A percentile compares a stretch with the other conserved stretches of the same genome.
These are phyloP conservation scores for Suillus paluster DNA, from an alignment of 768 basidiomycete species.

Conservation along the genomic window DNA sequence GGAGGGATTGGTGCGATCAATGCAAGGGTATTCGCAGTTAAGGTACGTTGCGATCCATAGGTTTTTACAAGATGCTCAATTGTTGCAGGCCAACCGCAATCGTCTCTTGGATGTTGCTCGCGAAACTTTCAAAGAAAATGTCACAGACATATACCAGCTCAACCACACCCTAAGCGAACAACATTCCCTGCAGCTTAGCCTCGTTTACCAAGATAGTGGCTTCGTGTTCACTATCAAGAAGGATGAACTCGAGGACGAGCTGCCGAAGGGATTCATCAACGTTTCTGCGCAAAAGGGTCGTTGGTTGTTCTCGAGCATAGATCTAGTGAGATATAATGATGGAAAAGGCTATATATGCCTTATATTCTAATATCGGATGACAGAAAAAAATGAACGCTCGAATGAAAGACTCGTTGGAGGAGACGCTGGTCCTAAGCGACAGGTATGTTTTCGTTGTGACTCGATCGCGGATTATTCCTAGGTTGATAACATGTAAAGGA, in stretches of 20 bases:
- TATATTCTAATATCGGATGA: background rate
- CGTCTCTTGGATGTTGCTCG: constrained; percentile 91
- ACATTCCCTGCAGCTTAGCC: constrained; percentile 64
- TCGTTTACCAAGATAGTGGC: constrained; percentile 74
- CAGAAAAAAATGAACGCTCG: constrained; percentile 89
- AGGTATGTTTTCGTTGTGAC: constrained; percentile 46
- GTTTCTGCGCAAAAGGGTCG: constrained; percentile 67
- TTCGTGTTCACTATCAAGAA: constrained; percentile 79
- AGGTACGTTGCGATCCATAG: constrained; percentile 37
- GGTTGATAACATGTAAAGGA: constrained; percentile 45
- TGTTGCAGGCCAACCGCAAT: constrained; percentile 69
- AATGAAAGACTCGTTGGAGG: constrained; percentile 91
- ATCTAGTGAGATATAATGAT: constrained; percentile 58
- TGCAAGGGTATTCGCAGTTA: constrained; percentile 88
- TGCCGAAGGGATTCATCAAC: constrained; percentile 78
- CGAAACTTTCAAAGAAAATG: constrained; percentile 93
- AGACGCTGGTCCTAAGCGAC: constrained; percentile 85
- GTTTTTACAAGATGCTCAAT: background rate
- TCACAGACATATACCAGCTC: constrained; percentile 82
- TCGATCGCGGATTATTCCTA: background rate
- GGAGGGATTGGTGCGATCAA: constrained; percentile 76
- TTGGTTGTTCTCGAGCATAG: constrained; percentile 78
- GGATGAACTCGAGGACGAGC: constrained; percentile 47
- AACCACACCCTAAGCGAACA: constrained; percentile 60
- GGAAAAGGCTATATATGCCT: background rate